These are phyloP conservation scores for Pichia eremophila DNA, from an alignment of 805 yeast species.

Conservation along the genomic window DNA sequence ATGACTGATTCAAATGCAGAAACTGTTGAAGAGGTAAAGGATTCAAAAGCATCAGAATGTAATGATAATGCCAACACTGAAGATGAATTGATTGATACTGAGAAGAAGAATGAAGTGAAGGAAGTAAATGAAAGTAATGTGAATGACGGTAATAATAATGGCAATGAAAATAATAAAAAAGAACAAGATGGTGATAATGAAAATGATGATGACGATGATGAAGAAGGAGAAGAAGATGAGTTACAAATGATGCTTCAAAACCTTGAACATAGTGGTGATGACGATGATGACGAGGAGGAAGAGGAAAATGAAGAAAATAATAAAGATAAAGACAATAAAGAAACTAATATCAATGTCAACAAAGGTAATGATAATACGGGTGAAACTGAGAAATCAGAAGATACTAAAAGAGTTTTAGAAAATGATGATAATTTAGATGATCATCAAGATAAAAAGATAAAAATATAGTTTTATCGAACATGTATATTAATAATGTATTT, in stretches of 20 bases:
- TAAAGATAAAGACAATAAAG: background rate
- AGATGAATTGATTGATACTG: background rate
- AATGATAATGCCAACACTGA: background rate
- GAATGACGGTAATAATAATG: background rate
- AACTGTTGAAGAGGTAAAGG: background rate
- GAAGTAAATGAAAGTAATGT: background rate
- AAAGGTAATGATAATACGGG: too few species aligned
- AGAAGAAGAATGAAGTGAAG: background rate
- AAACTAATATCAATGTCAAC: background rate
- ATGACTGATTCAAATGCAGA: too few species aligned
- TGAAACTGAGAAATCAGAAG: background rate
- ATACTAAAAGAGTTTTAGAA: background rate
- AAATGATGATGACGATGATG: background rate
- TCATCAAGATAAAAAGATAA: background rate
- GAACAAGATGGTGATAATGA: background rate
- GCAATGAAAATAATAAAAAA: background rate
- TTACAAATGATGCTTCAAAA: constrained; percentile 4
- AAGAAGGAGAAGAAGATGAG: constrained; percentile 1
- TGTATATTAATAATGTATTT: too few species aligned
- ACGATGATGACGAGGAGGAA: background rate
- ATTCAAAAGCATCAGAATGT: background rate
- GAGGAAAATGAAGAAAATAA: background rate
- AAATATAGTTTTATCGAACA: background rate
- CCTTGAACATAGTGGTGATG: constrained; percentile 4
- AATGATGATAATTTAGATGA: background rate